These are phyloP conservation scores for Lactarius sanguifluus DNA, from an alignment of 768 basidiomycete species.

Conservation along the genomic window DNA sequence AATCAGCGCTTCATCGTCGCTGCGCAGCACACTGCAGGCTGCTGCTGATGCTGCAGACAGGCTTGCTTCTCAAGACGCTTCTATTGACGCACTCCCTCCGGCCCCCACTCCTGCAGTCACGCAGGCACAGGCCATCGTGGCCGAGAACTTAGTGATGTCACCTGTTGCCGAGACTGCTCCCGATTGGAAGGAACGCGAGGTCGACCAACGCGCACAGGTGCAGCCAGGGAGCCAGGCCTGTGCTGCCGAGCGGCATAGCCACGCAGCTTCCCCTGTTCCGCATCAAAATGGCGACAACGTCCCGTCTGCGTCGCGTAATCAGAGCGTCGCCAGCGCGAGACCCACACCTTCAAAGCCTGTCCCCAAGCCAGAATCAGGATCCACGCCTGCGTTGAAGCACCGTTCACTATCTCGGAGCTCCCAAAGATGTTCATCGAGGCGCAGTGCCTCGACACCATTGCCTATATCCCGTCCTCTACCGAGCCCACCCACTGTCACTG, in stretches of 20 bases:
- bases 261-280: neutral
- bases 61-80: slow-evolving; percentile 15
- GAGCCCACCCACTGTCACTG: slow-evolving; percentile 21
- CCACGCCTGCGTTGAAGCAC: neutral
- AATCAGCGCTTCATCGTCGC: slow-evolving; percentile 19
- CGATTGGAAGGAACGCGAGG: neutral
- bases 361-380: slow-evolving; percentile 1
- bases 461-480: slow-evolving; percentile 27
- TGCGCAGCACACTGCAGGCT: slow-evolving; percentile 21
- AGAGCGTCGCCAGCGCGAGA: neutral
- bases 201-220: neutral
- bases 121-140: slow-evolving; percentile 1
- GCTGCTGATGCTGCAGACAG: slow-evolving; percentile 16
- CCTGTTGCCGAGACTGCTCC: neutral
- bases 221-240: neutral
- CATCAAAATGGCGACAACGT: slow-evolving; percentile 2
- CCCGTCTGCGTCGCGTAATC: neutral
- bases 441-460: slow-evolving; percentile 22
- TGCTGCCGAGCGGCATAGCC: neutral
- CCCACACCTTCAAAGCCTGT: neutral
- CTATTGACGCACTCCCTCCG: neutral
- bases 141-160: neutral
- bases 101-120: neutral
- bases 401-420: slow-evolving; percentile 10
- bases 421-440: slow-evolving; percentile 2